Evolutionary conservation across 805 yeast genomes (phyloP).

Genomic region (Spathaspora boniae): DNA sequence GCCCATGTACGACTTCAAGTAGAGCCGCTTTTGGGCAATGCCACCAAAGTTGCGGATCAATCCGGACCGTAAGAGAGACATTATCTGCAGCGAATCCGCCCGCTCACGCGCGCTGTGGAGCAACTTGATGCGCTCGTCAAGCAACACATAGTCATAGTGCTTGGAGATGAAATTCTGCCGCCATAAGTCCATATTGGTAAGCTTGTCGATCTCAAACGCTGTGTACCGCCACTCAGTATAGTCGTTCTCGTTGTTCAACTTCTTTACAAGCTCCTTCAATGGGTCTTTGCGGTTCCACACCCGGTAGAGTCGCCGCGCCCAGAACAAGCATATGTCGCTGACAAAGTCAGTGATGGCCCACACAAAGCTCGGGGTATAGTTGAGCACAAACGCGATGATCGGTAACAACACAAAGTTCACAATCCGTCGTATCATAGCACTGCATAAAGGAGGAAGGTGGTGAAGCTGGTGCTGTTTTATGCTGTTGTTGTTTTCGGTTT

Average conservation of each 20-base stretch:
- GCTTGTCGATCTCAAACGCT: conserved; percentile 46
- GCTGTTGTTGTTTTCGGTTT: not conserved
- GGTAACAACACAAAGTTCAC: conserved; percentile 14
- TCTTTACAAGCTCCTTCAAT: conserved; percentile 44
- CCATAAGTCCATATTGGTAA: conserved; percentile 51
- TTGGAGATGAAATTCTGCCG: conserved; percentile 78
- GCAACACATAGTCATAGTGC: conserved; percentile 80
- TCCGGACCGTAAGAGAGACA: conserved; percentile 75
- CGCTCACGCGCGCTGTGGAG: conserved; percentile 59
- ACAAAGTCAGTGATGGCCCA: conserved; percentile 43
- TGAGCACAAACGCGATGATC: conserved; percentile 24
- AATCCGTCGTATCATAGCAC: conserved; percentile 6
- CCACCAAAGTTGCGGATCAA: conserved; percentile 89
- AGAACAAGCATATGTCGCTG: conserved; percentile 44
- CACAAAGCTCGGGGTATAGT: conserved; percentile 35
- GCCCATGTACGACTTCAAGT: conserved; percentile 80
- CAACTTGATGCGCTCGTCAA: conserved; percentile 66
- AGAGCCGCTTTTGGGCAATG: conserved; percentile 72
- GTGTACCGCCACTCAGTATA: conserved; percentile 71
- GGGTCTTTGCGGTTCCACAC: conserved; percentile 40
- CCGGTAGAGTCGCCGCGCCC: conserved; percentile 38
- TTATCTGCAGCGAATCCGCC: conserved; percentile 54
- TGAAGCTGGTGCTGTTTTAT: not conserved
- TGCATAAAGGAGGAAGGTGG: too few relatives aligned
- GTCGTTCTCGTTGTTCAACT: conserved; percentile 48